Evolutionary conservation across 75 land plant genomes (phyloP), one percentile per base, ranked within the genome.

Genomic region (Picea glauca): DNA sequence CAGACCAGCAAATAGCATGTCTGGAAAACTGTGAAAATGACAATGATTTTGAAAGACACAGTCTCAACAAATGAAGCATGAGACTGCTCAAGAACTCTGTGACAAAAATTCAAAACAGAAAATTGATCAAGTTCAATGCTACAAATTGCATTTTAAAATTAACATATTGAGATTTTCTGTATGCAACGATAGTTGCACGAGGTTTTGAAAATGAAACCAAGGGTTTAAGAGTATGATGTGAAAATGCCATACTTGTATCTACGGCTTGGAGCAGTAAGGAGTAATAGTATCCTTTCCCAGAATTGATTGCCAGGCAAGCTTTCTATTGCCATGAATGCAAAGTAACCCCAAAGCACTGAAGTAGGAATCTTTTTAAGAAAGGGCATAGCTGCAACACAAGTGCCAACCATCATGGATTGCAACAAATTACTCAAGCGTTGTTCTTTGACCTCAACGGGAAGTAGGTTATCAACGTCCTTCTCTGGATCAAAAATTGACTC

Each of bases 281-380:
- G 87, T 8, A 91, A 78, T 32, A 94, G 79, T 43, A 93, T 86
- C 79, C 98, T 90, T 74, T 90, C 96, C 98, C 98, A 95, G 76
- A 95, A 95, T 76, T 95, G 98, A 84, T 95, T 95, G n/a, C 98
- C 98, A 5, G 98, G 98, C 76, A 95, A 88, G 79, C 98, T 95
- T 75, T 95, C 98, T 58, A 93, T 92, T n/a, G 98, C 98, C 98
- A 95, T 95, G 87, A 85, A 93, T 26, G 98, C 98, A 83, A 95
- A 95, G 84, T 95, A 95, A 33, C 98, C 98, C 94, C 92, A 95
- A 35, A 93, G 86, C 3, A 94, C 97, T 70, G 97, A 87, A 15
- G 97, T 93, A 4, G 97, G 97, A 60, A 95, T 93, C 84, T 68
- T 93, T 77, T 87, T 88, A 14, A 93, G 77, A 30, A 87, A 6